A percentile compares a stretch with the other conserved stretches of the same genome.
Conservation (phyloP, 345 rosid species). For the Arabidopsis arenosa region DNA sequence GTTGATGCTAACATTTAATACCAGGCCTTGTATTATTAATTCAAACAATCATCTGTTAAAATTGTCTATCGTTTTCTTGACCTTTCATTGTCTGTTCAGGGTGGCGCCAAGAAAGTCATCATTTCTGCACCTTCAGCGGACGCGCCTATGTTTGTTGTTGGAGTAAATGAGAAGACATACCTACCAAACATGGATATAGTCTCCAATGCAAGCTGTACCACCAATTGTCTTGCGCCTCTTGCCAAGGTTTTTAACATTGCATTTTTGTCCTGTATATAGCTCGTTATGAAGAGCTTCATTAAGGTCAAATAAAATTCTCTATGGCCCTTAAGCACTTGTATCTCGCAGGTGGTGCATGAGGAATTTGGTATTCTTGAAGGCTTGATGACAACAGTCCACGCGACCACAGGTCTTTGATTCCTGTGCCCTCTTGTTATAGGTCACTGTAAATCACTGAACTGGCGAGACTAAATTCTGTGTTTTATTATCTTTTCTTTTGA, state of each 20-base stretch:
- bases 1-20: conserved; percentile 2
- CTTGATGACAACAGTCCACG: conserved; percentile 98
- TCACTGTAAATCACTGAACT: not conserved
- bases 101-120: conserved; percentile 91
- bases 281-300: not conserved
- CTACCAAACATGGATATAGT: conserved; percentile 83
- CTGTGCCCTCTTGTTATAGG: conserved; percentile 19
- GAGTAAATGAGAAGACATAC: conserved; percentile 88
- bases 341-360: conserved; percentile 83
- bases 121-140: conserved; percentile 98
- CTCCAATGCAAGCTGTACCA: conserved; percentile 97
- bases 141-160: conserved; percentile 98
- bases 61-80: conserved; percentile 9
- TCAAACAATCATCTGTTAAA: not conserved
- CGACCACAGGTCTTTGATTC: conserved; percentile 76
- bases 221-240: conserved; percentile 98
- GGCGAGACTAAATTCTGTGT: conserved; percentile 2
- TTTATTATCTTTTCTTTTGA: conserved; percentile 18
- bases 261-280: not conserved
- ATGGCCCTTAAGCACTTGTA: conserved; percentile 10
- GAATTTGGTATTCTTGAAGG: conserved; percentile 94
- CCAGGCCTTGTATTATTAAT: not conserved
- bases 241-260: conserved; percentile 72
- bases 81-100: conserved; percentile 52
- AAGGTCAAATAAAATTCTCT: conserved; percentile 4